Evolutionary conservation across 495 filamentous ascomycete genomes (phyloP), one percentile per base, ranked within the genome.

Genomic region (Chaetomidium leptoderma): DNA sequence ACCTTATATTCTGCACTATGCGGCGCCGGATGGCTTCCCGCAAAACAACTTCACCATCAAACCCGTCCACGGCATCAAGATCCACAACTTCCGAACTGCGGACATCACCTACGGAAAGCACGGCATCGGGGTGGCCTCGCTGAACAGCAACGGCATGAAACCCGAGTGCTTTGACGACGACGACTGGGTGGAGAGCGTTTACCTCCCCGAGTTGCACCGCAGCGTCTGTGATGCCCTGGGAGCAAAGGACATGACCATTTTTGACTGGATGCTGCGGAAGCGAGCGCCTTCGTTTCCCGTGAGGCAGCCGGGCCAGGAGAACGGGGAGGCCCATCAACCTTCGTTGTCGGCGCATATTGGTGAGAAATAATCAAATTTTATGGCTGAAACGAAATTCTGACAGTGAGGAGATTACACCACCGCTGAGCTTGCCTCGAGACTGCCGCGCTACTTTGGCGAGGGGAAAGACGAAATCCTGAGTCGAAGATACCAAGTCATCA

Each of bases 21-120:
- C 39, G 17, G 39, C 39, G 16, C 39, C 39, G 2, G 39, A 42
- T 42, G 39, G 39, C 16, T 42, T 42, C 17, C 39, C 39, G 16
- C 39, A 42, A 9, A 42, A 42, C 39, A 42, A 42, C 39, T 42
- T 42, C 39, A 42, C 39, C 17, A 42, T 42, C 39, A 42, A 42
- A n/a, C 39, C 39, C 21, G n/a, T 19, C 13, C 40, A 43, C 10
- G 40, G 40, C 40, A 43, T 43, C 19, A 23, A 23, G 17, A 23
- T 43, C 19, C 40, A 43, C 40, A 43, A 43, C 40, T 43, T 43
- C 21, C 40, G 40, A 8, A 24, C 19, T 19, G 21, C 32, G 32
- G 32, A 13, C 32, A 35, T 35, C 32, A 10, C 3, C 32, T 35
- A 35, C 32, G 32, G 14, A 8, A 19, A 43, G 8, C 6, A 21